Percentiles rank a stretch among this genome's conserved stretches.
phyloP scores from a whole-genome alignment of 208 protist species.

The Angomonas desouzai region DNA sequence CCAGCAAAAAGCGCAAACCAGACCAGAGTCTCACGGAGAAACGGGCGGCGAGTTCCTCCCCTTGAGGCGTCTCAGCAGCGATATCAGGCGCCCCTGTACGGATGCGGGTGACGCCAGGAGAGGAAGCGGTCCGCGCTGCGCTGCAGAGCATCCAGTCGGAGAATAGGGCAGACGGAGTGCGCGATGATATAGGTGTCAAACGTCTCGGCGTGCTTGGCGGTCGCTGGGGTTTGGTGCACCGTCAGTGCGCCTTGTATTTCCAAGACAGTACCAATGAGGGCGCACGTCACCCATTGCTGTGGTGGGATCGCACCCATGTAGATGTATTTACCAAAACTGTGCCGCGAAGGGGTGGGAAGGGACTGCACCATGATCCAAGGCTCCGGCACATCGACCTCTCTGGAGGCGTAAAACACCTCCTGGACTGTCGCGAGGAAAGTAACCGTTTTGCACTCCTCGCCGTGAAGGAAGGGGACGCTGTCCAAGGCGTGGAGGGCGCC shows the following conservation, averaged over 20 bases:
- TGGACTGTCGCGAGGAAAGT: slow-evolving; percentile 29
- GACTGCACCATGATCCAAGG: slow-evolving; percentile 31
- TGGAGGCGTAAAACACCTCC: slow-evolving; percentile 33
- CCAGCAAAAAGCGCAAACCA: slow-evolving; percentile 21
- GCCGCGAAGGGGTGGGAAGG: not conserved
- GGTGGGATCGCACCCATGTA: not conserved
- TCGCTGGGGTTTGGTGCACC: not conserved
- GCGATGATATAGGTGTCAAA: slow-evolving; percentile 1
- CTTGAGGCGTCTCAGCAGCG: too few relatives aligned
- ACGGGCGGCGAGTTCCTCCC: slow-evolving; percentile 21
- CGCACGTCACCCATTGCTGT: not conserved
- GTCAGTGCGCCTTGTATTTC: slow-evolving; percentile 9
- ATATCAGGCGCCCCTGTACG: too few relatives aligned
- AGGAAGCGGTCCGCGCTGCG: not conserved
- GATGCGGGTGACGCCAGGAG: too few relatives aligned
- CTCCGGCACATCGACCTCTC: slow-evolving; percentile 15
- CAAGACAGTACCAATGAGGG: slow-evolving; percentile 1
- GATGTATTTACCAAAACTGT: slow-evolving; percentile 1
- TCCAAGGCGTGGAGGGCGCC: not conserved
- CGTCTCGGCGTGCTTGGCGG: not conserved
- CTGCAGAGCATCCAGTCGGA: not conserved
- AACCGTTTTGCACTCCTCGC: slow-evolving; percentile 15
- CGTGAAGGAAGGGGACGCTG: slow-evolving; percentile 10
- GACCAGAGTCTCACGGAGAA: slow-evolving; percentile 32
- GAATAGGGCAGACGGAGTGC: not conserved